These are phyloP conservation scores for Dryadomyces quercivorus DNA, from an alignment of 2,329 filamentous ascomycete genomes.

Conservation along the genomic window DNA sequence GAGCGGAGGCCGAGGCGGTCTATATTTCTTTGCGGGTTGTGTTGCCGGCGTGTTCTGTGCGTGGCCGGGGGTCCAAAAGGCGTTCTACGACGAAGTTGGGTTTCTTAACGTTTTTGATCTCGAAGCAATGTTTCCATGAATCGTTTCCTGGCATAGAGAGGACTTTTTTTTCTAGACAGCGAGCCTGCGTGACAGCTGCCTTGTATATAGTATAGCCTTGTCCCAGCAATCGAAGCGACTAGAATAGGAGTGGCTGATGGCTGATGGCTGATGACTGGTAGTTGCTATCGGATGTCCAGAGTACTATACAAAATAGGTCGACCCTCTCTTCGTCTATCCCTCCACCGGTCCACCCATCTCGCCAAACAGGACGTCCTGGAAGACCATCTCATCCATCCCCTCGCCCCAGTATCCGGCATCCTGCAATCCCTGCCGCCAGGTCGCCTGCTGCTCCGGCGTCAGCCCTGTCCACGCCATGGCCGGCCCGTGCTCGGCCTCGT, in stretches of 20 bases:
- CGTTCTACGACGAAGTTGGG: constrained; percentile 1
- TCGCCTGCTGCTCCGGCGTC: constrained; percentile 43
- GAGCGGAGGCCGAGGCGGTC: background rate
- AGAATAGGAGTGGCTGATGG: no score
- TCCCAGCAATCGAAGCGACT: background rate
- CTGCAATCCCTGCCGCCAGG: constrained; percentile 58
- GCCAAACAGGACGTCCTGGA: constrained; percentile 67
- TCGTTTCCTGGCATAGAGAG: background rate
- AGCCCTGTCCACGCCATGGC: constrained; percentile 60
- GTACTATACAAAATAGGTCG: no score
- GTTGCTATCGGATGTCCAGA: no score
- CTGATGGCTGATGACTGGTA: no score
- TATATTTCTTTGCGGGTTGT: background rate
- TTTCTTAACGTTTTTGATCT: background rate
- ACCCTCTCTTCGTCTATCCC: constrained; percentile 24
- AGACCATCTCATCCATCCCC: constrained; percentile 62
- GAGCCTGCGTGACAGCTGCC: background rate
- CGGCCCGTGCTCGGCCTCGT: constrained; percentile 32
- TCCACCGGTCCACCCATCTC: constrained; percentile 55
- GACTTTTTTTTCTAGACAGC: background rate
- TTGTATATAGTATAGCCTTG: background rate
- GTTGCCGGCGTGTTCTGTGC: no score
- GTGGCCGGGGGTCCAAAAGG: constrained; percentile 1
- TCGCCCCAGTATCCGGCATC: constrained; percentile 70
- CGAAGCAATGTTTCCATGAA: background rate